These are phyloP conservation scores for Salix purpurea DNA, from an alignment of 345 rosid genomes.

Conservation along the genomic window DNA sequence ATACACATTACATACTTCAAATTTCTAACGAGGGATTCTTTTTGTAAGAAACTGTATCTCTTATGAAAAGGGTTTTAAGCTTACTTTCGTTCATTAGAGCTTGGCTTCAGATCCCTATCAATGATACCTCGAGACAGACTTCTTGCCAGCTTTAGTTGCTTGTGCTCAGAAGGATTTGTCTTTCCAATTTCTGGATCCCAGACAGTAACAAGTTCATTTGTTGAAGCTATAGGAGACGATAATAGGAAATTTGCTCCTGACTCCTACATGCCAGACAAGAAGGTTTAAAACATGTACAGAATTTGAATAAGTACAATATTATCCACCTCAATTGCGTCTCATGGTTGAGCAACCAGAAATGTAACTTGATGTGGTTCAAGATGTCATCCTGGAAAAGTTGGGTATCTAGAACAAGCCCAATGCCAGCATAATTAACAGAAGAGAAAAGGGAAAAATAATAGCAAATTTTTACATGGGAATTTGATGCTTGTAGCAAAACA, in stretches of 20 bases:
- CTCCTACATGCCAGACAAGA: conserved; percentile 47
- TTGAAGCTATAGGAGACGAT: conserved; percentile 77
- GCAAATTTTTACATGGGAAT: too few species aligned
- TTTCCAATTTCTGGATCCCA: conserved; percentile 96
- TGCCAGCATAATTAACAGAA: not conserved
- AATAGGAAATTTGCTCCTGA: conserved; percentile 82
- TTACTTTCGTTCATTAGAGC: conserved; percentile 78
- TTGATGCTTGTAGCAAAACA: too few species aligned
- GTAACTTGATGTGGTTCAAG: not conserved
- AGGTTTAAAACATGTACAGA: not conserved
- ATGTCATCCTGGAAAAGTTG: not conserved
- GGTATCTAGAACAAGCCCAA: not conserved
- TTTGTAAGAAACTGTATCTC: not conserved
- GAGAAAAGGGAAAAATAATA: too few species aligned
- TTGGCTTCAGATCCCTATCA: conserved; percentile 97
- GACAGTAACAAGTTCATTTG: conserved; percentile 88
- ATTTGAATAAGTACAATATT: not conserved
- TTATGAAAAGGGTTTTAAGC: conserved; percentile 13
- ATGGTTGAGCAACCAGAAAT: not conserved
- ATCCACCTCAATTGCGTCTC: not conserved
- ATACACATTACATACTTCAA: not conserved
- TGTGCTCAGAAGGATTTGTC: conserved; percentile 95
- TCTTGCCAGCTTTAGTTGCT: conserved; percentile 94
- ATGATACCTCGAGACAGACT: conserved; percentile 94
- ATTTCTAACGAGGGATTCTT: not conserved